These are phyloP conservation scores for Poa pratensis DNA, from an alignment of 176 grass and related monocot species.

Conservation along the genomic window DNA sequence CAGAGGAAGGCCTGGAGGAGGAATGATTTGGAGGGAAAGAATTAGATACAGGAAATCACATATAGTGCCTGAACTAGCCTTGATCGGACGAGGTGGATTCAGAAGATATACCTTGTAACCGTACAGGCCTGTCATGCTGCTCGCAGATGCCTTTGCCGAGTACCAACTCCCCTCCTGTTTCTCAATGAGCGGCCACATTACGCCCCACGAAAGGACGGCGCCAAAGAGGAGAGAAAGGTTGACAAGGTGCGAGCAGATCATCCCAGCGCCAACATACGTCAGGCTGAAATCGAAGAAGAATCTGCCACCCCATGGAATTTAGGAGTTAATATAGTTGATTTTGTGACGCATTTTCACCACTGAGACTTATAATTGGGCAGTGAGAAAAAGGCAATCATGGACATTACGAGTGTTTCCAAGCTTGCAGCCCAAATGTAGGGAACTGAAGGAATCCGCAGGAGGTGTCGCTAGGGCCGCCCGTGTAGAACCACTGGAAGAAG, in stretches of 20 bases:
- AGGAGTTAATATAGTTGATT: constrained; percentile 3
- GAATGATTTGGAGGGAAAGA: neutral
- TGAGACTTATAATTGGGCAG: neutral
- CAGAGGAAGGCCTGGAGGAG: constrained; percentile 77
- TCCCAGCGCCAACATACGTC: constrained; percentile 95
- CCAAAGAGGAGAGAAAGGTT: constrained; percentile 86
- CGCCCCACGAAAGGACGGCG: constrained; percentile 88
- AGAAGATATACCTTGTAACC: constrained; percentile 77
- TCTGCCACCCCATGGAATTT: constrained; percentile 29
- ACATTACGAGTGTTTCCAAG: constrained; percentile 91
- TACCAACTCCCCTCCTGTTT: constrained; percentile 90
- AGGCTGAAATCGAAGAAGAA: constrained; percentile 99
- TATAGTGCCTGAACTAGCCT: neutral
- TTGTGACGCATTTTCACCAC: neutral
- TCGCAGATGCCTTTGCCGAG: constrained; percentile 44
- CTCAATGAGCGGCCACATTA: constrained; percentile 94
- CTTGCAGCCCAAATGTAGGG: constrained; percentile 89
- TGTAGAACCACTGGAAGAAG: constrained; percentile 99
- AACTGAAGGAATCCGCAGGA: constrained; percentile 86
- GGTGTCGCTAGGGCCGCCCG: constrained; percentile 61
- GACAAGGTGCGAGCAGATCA: constrained; percentile 96
- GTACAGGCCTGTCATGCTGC: constrained; percentile 84
- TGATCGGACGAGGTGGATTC: too few species aligned
- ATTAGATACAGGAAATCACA: neutral
- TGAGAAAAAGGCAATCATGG: neutral